phyloP scores from a whole-genome alignment of 2,329 filamentous ascomycete genomes.

The Dendryphion nanum region DNA sequence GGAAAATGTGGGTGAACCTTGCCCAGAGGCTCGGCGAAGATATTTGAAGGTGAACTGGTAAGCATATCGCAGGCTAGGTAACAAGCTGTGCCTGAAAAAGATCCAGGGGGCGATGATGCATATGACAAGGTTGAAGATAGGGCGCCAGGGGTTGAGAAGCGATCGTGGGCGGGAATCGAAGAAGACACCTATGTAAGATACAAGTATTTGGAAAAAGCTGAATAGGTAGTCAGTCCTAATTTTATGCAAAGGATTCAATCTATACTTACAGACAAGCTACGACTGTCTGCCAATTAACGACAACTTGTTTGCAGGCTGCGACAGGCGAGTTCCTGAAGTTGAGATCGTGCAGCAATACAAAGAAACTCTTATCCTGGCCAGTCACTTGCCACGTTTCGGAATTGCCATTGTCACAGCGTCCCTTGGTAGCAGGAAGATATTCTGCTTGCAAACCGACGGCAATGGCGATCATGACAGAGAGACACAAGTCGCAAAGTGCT shows the following conservation, averaged over 20 bases:
- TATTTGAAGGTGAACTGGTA: constrained; percentile 8
- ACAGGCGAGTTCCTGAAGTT: constrained; percentile 1
- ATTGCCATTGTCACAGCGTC: constrained; percentile 6
- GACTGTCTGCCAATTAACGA: constrained; percentile 8
- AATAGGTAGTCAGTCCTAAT: constrained; percentile 2
- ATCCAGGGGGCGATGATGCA: constrained; percentile 5
- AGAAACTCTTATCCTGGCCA: constrained; percentile 11
- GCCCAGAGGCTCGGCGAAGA: neutral
- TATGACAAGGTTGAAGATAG: constrained; percentile 10
- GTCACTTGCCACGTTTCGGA: constrained; percentile 11
- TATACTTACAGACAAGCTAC: constrained; percentile 9
- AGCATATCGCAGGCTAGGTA: constrained; percentile 8
- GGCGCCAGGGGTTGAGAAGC: constrained; percentile 17
- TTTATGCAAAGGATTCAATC: neutral
- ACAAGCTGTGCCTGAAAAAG: constrained; percentile 3
- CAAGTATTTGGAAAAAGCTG: constrained; percentile 14
- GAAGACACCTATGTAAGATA: constrained; percentile 17
- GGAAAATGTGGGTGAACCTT: no score
- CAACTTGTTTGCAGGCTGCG: constrained; percentile 10
- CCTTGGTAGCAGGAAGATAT: constrained; percentile 9
- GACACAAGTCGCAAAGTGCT: constrained; percentile 12
- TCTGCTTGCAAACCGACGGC: constrained; percentile 9
- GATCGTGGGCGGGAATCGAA: constrained; percentile 15
- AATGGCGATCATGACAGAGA: constrained; percentile 6
- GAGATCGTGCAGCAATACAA: constrained; percentile 4